phyloP scores from a whole-genome alignment of 257 asterid genomes.

The Fraxinus americana region DNA sequence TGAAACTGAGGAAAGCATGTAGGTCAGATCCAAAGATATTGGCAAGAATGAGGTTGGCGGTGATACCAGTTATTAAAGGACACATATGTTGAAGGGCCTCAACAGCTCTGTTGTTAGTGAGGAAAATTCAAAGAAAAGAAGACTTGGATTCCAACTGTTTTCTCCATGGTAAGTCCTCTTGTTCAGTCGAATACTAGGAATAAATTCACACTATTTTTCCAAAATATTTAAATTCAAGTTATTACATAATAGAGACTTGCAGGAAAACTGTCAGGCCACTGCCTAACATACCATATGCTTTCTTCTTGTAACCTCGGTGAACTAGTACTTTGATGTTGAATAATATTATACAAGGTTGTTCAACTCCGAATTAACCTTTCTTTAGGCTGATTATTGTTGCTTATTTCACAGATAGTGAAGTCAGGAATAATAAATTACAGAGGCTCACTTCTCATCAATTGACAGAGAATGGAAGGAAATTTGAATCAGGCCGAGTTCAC shows the following conservation, averaged over 20 bases:
- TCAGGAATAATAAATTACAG: constrained; percentile 56
- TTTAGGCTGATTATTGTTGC: constrained; percentile 40
- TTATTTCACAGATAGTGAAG: constrained; percentile 62
- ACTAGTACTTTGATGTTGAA: constrained; percentile 14
- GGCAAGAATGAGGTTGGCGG: constrained; percentile 19
- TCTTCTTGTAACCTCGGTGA: constrained; percentile 11
- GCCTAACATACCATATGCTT: constrained; percentile 8
- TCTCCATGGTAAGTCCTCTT: constrained; percentile 41
- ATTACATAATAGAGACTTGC: background rate
- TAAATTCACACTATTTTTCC: constrained; percentile 1
- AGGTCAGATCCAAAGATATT: constrained; percentile 16
- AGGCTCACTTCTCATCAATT: constrained; percentile 43
- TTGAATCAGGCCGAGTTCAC: constrained; percentile 40
- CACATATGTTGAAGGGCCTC: constrained; percentile 17
- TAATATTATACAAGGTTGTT: constrained; percentile 20
- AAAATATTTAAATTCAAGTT: constrained; percentile 5
- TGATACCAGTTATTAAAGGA: constrained; percentile 13
- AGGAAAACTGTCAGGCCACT: background rate
- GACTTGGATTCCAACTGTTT: constrained; percentile 35
- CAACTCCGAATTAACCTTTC: constrained; percentile 16
- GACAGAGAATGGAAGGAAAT: constrained; percentile 57
- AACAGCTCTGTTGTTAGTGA: constrained; percentile 22
- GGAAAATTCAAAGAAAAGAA: constrained; percentile 36
- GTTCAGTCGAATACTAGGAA: background rate
- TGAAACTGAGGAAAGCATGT: constrained; percentile 25